A percentile compares a stretch with the other conserved stretches of the same genome.
These are phyloP conservation scores for Chlorella vulgaris DNA, from an alignment of 139 green algal genomes.

Conservation along the genomic window DNA sequence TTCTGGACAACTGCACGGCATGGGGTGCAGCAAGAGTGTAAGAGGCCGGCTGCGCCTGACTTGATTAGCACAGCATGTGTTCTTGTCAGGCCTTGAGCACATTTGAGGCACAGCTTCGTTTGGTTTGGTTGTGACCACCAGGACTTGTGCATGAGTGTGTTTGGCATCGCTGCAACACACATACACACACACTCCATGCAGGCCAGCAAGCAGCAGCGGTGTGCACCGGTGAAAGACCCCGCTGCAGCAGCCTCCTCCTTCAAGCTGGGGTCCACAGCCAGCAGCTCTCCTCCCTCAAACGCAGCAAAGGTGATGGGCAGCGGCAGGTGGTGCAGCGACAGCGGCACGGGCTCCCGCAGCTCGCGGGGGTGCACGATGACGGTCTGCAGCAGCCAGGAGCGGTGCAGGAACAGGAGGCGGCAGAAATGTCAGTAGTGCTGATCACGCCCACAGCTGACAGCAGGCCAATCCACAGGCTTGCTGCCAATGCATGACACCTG, in stretches of 20 bases:
- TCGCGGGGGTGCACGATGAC: constrained; percentile 65
- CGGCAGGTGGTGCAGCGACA: constrained; percentile 90
- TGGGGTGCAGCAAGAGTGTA: not conserved
- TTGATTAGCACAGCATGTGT: no score
- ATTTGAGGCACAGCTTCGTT: no score
- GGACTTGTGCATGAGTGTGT: no score
- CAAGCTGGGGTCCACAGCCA: constrained; percentile 78
- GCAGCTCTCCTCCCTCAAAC: constrained; percentile 46
- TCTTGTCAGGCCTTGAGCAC: no score
- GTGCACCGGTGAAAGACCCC: constrained; percentile 44
- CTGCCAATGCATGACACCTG: no score
- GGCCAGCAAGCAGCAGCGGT: not conserved
- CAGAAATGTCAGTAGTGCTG: no score
- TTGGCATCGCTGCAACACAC: no score
- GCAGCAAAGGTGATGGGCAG: constrained; percentile 78
- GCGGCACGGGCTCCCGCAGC: constrained; percentile 77
- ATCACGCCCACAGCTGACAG: no score
- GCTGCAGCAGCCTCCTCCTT: constrained; percentile 73
- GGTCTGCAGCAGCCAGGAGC: not conserved
- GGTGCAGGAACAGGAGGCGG: not conserved
- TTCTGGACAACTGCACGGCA: constrained; percentile 50
- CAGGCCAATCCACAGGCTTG: no score
- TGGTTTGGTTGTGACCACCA: no score
- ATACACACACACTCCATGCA: no score
- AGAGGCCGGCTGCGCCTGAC: no score